Base-by-base conservation (phyloP, 371 early-diverging fungal genomes). In the Zychaea mexicana region DNA sequence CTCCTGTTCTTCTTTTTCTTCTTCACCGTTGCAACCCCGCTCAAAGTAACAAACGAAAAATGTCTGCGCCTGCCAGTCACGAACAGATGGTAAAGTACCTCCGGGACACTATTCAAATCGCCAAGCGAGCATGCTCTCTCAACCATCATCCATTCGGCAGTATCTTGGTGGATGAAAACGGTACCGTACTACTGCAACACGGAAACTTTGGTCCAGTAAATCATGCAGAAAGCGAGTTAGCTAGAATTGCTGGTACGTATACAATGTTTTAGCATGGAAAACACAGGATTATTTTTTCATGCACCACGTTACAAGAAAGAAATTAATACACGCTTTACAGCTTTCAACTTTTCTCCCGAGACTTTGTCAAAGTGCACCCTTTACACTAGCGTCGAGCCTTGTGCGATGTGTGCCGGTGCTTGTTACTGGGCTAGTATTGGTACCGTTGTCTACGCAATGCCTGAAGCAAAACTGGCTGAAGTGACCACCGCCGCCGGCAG, bases 331-430 rank as follows among this genome's bases (percentile, higher is more conserved):
- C 13, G 1, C 3, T 31, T 2, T 28, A 30, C 24, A 74, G 72
- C 52, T 36, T 65, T 67, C 62, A 74, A 71, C 17, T 74, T 67
- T 42, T 36, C 69, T 15, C 67, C 65, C 9, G 69, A 68, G 7
- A 69, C 66, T 46, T 56, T 72, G 26, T 28, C 47, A 26, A 27
- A 42, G 0, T 75, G 76, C 36, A 68, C 69, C 4, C 32, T 75
- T 9, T 75, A 72, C 52, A 75, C 76, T 4, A 70, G 63, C 21
- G 73, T 75, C 38, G 76, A 76, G 26, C 70, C 76, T 21, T 76
- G 76, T 32, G 68, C 64, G 36, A 76, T 72, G 70, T 72, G 73
- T 21, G 54, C 73, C 8, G 72, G 68, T 2, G 65, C 58, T n/a
- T 65, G 65, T 38, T 70, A 70, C 38, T 76, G 73, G 73, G 66